Evolutionary conservation across 257 asterid genomes (phyloP), one percentile per base, ranked within the genome.

Genomic region (Gynochthodes officinalis): DNA sequence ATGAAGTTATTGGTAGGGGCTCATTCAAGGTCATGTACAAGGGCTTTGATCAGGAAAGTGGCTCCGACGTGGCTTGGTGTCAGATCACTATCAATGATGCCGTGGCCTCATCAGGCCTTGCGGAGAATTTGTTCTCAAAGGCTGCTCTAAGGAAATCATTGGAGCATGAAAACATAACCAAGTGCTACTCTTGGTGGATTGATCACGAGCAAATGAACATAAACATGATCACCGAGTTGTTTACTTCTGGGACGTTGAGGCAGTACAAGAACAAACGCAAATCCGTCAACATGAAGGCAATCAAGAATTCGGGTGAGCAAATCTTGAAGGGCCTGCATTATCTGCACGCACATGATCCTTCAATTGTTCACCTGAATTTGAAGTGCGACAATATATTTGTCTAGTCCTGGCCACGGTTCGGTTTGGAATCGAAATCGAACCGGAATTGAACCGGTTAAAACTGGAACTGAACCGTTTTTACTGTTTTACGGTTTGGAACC

Each of bases 11-110:
- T 44, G 90, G 90, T 2, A 77, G 78, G 19, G 84, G 90, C 50
- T 87, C 88, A 75, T 86, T 77, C 86, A 84, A 86, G 85, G 83
- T 58, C 69, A 89, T 84, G 89, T 86, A 84, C 55, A 77, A 44
- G 25, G 91, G 88, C 0, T 81, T 79, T 30, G 86, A 79, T 35
- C 73, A 32, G 23, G 66, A 63, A 33, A 23, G 55, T 9, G 60
- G 78, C 0, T 40, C 19, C 11, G 84, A 78, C 23, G 74, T 86
- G 12, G 87, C 86, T 1, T 86, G 90, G 90, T 74, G 54, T 67
- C 80, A 77, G 54, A 76, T 77, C 13, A 39, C 58, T 8, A 9
- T 81, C 4, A 72, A 74, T 37, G 79, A 71, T 1, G 69, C 62
- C 16, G 37, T 52, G 5, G 44, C 61, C 5, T 15, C 66, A 4